These are phyloP conservation scores for Tuber magnatum DNA, from an alignment of 495 filamentous ascomycete species.

Conservation along the genomic window DNA sequence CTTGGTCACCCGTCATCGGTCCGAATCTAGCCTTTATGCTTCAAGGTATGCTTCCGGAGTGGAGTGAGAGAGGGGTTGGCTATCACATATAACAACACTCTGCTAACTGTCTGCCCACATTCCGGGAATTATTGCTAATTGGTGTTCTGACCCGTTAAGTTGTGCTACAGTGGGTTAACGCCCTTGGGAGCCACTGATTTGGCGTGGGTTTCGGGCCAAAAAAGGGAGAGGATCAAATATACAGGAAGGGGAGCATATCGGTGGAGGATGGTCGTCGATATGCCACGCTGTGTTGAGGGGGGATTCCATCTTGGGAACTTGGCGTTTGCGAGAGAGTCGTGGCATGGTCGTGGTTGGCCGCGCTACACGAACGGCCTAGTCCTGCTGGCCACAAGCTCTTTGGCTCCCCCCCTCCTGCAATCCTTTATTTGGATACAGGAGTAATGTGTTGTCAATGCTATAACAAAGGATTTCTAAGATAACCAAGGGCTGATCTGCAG, in stretches of 20 bases:
- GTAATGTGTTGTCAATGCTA: neutral
- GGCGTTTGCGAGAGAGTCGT: neutral
- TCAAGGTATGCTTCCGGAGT: neutral
- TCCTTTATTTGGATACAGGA: neutral
- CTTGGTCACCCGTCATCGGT: neutral
- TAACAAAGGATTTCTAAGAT: constrained; percentile 1
- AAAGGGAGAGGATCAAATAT: neutral
- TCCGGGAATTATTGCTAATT: neutral
- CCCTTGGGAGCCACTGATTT: neutral
- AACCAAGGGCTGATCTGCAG: neutral
- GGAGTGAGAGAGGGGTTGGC: neutral
- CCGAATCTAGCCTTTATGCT: neutral
- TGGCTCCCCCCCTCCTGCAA: neutral
- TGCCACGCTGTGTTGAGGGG: neutral
- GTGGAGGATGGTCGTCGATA: neutral
- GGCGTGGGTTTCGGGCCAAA: neutral
- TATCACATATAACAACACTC: neutral
- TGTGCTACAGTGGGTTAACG: neutral
- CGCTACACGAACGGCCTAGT: neutral
- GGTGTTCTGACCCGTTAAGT: neutral
- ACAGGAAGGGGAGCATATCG: neutral
- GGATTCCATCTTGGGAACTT: neutral
- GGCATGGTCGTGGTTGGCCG: neutral
- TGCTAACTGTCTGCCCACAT: neutral
- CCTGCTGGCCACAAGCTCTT: neutral